Evolutionary conservation across 163 green algal genomes (phyloP), one percentile per base, ranked within the genome.

Genomic region (Botryococcus braunii): DNA sequence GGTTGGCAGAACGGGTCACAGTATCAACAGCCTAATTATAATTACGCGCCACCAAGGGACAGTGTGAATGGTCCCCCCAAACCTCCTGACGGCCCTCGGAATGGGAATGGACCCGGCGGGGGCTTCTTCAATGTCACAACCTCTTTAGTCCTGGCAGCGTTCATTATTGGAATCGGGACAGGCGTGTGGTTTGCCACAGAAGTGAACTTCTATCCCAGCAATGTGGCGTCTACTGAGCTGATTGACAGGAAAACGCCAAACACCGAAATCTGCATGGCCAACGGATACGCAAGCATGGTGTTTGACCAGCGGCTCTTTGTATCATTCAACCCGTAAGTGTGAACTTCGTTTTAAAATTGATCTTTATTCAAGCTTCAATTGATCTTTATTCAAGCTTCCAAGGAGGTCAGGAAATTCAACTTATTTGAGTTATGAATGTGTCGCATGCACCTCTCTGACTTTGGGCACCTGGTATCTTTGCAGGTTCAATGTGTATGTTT

Each of bases 291-390:
- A 39, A 90, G 91, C 31, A 97, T 96, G 80, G 94, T 99, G 25
- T 97, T 99, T 71, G 92, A 97, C 82, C 89, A 97, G 82, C 86
- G 95, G 34, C 75, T 99, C 23, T 97, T 97, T 65, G 89, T 97
- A 1, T 97, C 92, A 0, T 97, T 97, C 78, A 97, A 97, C 78
- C 93, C 93, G 57, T 95, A 81, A 81, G 90, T 68, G 75, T 62
- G 46, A 43, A 52, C 17, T 49, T 3, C 6, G 2, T 27, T 52
- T 52, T 52, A n/a, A n/a, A n/a, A n/a, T n/a, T n/a, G n/a, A n/a
- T n/a, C n/a, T n/a, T n/a, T n/a, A n/a, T n/a, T n/a, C n/a, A n/a
- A n/a, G n/a, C n/a, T n/a, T n/a, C n/a, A n/a, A n/a, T n/a, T n/a
- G n/a, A n/a, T n/a, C n/a, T n/a, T n/a, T n/a, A n/a, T n/a, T n/a